Base-by-base conservation (phyloP, 2,329 filamentous ascomycete genomes). In the Graphilbum ipis-grandicollis region DNA sequence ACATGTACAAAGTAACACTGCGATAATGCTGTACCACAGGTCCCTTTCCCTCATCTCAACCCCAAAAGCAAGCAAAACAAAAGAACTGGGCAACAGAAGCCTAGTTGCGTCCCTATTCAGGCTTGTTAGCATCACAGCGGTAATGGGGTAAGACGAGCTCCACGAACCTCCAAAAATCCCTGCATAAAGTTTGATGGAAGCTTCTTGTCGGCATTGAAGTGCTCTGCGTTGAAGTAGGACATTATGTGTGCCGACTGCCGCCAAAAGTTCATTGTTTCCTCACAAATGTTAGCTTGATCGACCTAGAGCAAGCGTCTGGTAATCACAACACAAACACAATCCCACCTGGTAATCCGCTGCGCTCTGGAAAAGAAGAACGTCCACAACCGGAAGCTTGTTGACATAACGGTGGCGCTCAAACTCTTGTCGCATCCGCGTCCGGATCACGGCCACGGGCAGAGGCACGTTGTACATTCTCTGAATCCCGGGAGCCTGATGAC, bases 211-310 rank as follows among this genome's bases (percentile, higher is more conserved):
- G 83, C 66, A 75, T 83, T 62, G 55, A 72, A 71, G 58, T 68
- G 71, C 58, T 96, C 86, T 50, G 76, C 70, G 55, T 86, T 76
- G 70, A 96, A 98, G 62, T 93, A 98, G 51, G 90, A 85, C 71
- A 98, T 84, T 48, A 98, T 71, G 57, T 98, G 90, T 45, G 81
- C 81, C 43, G 86, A 69, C 62, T 98, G 90, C 63, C 94, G 93
- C 90, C 90, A 98, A 69, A 81, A 98, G 65, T 98, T 98, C 68
- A 98, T 75, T 37, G 82, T 98, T 69, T 98, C 90, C 86, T 94
- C n/a, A n/a, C n/a, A n/a, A n/a, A n/a, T n/a, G n/a, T n/a, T n/a
- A n/a, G n/a, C n/a, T n/a, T n/a, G n/a, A n/a, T n/a, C n/a, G n/a
- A n/a, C n/a, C n/a, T n/a, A n/a, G n/a, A n/a, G n/a, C n/a, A n/a